Evolutionary conservation across 495 filamentous ascomycete species (phyloP).

Genomic region (Trichoderma gamsii): DNA sequence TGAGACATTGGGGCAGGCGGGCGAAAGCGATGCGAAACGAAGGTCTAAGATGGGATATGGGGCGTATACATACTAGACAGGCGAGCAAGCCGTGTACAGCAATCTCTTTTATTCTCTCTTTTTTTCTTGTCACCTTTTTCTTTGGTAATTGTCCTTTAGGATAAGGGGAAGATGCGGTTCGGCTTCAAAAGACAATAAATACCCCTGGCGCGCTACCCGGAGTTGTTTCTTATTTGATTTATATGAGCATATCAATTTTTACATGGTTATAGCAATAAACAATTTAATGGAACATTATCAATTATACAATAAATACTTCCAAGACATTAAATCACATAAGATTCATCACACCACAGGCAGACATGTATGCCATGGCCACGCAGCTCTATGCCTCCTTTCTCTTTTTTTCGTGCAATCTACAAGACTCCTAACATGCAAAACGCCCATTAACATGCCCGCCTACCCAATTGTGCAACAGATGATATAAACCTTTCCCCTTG

Average conservation of each 20-base stretch:
- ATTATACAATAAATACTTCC: neutral
- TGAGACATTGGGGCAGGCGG: conserved; percentile 26
- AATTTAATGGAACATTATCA: neutral
- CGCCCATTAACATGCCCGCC: conserved; percentile 24
- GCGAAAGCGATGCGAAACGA: neutral
- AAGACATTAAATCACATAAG: neutral
- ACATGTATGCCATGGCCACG: neutral
- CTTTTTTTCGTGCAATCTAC: conserved; percentile 11
- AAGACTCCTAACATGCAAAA: conserved; percentile 16
- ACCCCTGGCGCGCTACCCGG: neutral
- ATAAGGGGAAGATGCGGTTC: neutral
- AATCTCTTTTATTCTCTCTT: neutral
- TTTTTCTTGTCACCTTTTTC: neutral
- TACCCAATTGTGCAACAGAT: conserved; percentile 21
- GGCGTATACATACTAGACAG: neutral
- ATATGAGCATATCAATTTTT: neutral
- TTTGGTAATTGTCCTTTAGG: conserved; percentile 3
- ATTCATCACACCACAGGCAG: neutral
- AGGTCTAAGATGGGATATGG: neutral
- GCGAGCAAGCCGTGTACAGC: neutral
- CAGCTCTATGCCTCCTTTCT: conserved; percentile 4
- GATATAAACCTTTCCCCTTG: neutral
- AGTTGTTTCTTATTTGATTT: neutral
- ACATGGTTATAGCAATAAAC: neutral
- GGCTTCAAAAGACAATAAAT: conserved; percentile 2